Conservation (phyloP, 805 yeast species). For the Metschnikowia arizonensis region DNA sequence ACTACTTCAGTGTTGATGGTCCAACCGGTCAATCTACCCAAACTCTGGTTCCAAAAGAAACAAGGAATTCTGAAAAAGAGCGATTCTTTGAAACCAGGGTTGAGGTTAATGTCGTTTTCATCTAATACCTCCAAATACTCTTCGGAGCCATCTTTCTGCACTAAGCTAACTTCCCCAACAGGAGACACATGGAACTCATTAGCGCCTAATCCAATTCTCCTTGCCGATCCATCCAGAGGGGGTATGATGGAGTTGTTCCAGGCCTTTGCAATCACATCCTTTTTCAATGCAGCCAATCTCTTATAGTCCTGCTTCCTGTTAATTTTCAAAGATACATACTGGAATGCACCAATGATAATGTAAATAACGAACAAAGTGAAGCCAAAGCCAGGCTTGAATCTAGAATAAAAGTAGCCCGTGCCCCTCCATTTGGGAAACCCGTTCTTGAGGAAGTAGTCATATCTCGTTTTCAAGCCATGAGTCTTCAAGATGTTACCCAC, state of each 20-base stretch:
- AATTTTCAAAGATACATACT: slow-evolving; percentile 52
- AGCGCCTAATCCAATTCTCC: slow-evolving; percentile 43
- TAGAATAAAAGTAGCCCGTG: slow-evolving; percentile 57
- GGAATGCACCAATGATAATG: slow-evolving; percentile 51
- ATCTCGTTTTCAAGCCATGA: slow-evolving; percentile 53
- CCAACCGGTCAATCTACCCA: slow-evolving; percentile 33
- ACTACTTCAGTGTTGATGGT: slow-evolving; percentile 18
- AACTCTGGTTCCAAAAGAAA: slow-evolving; percentile 40
- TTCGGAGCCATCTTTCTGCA: slow-evolving; percentile 40
- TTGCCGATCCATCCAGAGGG: slow-evolving; percentile 47
- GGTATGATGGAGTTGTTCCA: slow-evolving; percentile 51
- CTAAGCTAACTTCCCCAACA: slow-evolving; percentile 50
- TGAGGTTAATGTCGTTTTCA: slow-evolving; percentile 42
- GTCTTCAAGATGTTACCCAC: slow-evolving; percentile 70
- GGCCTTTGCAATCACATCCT: slow-evolving; percentile 50
- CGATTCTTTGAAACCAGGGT: slow-evolving; percentile 49
- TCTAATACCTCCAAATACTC: slow-evolving; percentile 36
- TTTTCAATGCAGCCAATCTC: slow-evolving; percentile 49
- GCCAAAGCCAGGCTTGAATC: slow-evolving; percentile 64
- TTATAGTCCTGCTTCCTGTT: slow-evolving; percentile 54
- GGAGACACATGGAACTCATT: slow-evolving; percentile 52
- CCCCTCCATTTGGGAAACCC: slow-evolving; percentile 87
- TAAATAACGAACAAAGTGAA: slow-evolving; percentile 50
- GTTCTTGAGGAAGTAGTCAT: slow-evolving; percentile 75
- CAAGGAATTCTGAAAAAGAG: slow-evolving; percentile 41